phyloP scores from a whole-genome alignment of 2,329 filamentous ascomycete genomes.

The Sarocladium oryzae region DNA sequence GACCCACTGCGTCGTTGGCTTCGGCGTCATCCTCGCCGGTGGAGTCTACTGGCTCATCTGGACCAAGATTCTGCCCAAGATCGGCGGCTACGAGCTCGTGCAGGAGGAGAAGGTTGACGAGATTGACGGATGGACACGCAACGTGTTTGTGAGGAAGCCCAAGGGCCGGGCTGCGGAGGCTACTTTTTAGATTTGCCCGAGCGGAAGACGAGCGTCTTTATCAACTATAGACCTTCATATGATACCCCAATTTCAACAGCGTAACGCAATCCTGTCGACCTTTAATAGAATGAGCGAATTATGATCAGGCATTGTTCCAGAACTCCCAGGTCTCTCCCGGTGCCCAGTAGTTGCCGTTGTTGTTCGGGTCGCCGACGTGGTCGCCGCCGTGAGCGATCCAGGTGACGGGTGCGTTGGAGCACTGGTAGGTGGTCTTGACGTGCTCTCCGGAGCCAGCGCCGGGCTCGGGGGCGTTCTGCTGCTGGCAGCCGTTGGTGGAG shows the following conservation, averaged over 20 bases:
- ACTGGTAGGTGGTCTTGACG: slow-evolving; percentile 22
- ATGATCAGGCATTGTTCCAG: slow-evolving; percentile 16
- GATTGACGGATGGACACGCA: slow-evolving; percentile 58
- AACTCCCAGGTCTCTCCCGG: slow-evolving; percentile 19
- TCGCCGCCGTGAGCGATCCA: slow-evolving; percentile 24
- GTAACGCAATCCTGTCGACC: too few species aligned
- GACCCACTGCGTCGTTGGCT: slow-evolving; percentile 51
- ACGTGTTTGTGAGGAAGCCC: slow-evolving; percentile 42
- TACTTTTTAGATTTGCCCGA: slow-evolving; percentile 3
- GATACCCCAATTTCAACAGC: slow-evolving; percentile 9
- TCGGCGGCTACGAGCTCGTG: slow-evolving; percentile 50
- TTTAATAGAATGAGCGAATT: too few species aligned
- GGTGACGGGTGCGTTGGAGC: slow-evolving; percentile 19
- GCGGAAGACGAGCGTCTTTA: not conserved
- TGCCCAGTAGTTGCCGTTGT: slow-evolving; percentile 15
- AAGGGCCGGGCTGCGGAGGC: slow-evolving; percentile 10
- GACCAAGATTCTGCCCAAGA: slow-evolving; percentile 43
- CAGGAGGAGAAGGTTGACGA: slow-evolving; percentile 47
- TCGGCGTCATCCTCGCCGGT: slow-evolving; percentile 45
- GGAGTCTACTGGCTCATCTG: slow-evolving; percentile 51
- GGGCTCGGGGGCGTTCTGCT: slow-evolving; percentile 19
- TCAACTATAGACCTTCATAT: slow-evolving; percentile 7
- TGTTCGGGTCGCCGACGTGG: slow-evolving; percentile 17
- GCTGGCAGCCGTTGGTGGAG: slow-evolving; percentile 28
- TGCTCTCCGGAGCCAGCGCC: slow-evolving; percentile 13